Evolutionary conservation across 495 filamentous ascomycete genomes (phyloP), one percentile per base, ranked within the genome.

Genomic region (Xylaria cubensis): DNA sequence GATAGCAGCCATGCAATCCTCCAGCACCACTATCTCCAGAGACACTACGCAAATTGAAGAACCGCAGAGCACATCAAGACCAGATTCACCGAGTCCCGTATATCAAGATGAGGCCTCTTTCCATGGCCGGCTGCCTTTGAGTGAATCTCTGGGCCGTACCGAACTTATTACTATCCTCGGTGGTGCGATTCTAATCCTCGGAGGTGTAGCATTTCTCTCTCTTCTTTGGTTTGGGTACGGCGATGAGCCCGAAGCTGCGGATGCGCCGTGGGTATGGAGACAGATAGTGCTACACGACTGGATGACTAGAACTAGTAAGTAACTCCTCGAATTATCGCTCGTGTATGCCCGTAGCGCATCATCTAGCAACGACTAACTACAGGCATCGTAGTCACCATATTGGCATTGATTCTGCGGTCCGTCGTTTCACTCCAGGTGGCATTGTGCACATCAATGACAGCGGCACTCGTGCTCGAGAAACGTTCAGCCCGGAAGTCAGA

Each of bases 151-250:
- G 17, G 64, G 64, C 48, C n/a, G 48, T 24, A 67, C 64, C n/a
- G 64, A 17, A 4, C 5, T 48, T 4, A n/a, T 29, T 15, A 67
- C 34, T 5, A 24, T 67, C 10, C 46, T 67, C 17, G 64, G 64
- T 0, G 64, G 64, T 0, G 81, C 64, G 4, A 17, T 34, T 2
- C 29, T 67, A 1, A 26, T 67, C 19, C 32, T 80, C 1, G 77
- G 73, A 15, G 79, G 72, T 12, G 80, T 74, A 5, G 64, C 44
- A 17, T 67, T 67, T 55, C 64, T 67, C n/a, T 55, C 48, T 13
- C 12, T 67, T 26, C 64, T 67, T 12, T 67, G 64, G 64, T 55
- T 67, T 42, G 64, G 64, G 13, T 55, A 41, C 21, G 64, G 64
- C 34, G 10, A 55, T 55, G 34, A 21, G 9, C 48, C 34, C 32